Evolutionary conservation across 495 filamentous ascomycete genomes (phyloP), one percentile per base, ranked within the genome.

Genomic region (Aspergillus haitiensis): DNA sequence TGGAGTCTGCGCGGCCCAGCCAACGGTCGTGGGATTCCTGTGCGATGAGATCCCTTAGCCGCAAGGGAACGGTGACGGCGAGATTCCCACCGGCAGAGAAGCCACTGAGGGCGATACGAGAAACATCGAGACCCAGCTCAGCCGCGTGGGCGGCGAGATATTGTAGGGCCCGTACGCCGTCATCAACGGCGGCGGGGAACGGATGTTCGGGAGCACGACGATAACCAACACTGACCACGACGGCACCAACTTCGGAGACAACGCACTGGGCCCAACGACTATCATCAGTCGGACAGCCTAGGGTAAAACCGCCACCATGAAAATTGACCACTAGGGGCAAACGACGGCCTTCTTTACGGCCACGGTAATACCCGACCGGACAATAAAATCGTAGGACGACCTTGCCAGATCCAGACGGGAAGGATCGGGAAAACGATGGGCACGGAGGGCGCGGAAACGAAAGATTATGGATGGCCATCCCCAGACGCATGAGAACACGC

Each of bases 21-120:
- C 55, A 58, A 7, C 61, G 55, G 44, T 72, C 68, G 13, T 67
- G 67, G 32, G 67, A 56, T 59, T 69, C 66, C 7, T 64, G 61
- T 4, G 46, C 67, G 52, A 69, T 60, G 35, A 66, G 66, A 16
- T 66, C 65, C 13, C 81, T 72, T 2, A 96, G 72, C 18, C 87
- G 81, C 16, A 97, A 75, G 0, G 90, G 87, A 0, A 93, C 86
- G 0, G 92, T 93, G 61, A 96, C 86, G 27, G 86, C 83, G 62
- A 96, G 83, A 65, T 97, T 98, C 11, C 86, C 93, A 3, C 93
- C 93, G 2, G 91, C 90, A 0, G 88, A 92, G 73, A 98, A 98
- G 13, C 93, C 93, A 6, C 83, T 90, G 9, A 93, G 74, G 3
- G 86, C 89, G 13, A 97, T 83, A 52, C 85, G 72, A 46, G 79